A percentile compares a stretch with the other conserved stretches of the same genome.
Conservation (phyloP, 768 basidiomycete species). For the Sarcodon sp. region DNA sequence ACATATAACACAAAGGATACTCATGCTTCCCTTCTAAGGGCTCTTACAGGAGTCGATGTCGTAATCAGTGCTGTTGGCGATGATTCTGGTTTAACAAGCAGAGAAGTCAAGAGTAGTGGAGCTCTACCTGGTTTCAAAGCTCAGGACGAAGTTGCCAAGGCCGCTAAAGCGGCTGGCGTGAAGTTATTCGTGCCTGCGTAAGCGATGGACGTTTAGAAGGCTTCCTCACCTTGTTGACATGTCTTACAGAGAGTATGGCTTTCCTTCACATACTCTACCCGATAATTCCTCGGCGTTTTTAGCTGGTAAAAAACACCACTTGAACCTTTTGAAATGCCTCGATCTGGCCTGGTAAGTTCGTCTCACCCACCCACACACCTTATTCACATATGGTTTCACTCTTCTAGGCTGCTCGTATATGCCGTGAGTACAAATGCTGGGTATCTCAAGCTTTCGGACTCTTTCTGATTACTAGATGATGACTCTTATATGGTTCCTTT, state of each 20-base stretch:
- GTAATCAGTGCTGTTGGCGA: not conserved
- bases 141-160: constrained; percentile 39
- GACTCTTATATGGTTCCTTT: too few relatives aligned
- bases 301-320: not conserved
- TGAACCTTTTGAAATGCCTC: not conserved
- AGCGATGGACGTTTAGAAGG: not conserved
- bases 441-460: too few relatives aligned
- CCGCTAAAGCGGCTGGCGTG: constrained; percentile 23
- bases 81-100: not conserved
- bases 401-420: too few relatives aligned
- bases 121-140: constrained; percentile 11
- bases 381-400: too few relatives aligned
- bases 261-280: not conserved
- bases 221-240: not conserved
- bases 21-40: not conserved
- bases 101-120: not conserved
- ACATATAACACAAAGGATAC: not conserved
- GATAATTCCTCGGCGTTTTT: not conserved
- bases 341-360: not conserved
- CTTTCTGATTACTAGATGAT: too few relatives aligned
- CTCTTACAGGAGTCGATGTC: not conserved
- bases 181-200: not conserved
- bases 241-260: not conserved
- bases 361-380: not conserved
- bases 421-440: too few relatives aligned